These are phyloP conservation scores for Eucalyptus marginata DNA, from an alignment of 345 rosid species.

Conservation along the genomic window DNA sequence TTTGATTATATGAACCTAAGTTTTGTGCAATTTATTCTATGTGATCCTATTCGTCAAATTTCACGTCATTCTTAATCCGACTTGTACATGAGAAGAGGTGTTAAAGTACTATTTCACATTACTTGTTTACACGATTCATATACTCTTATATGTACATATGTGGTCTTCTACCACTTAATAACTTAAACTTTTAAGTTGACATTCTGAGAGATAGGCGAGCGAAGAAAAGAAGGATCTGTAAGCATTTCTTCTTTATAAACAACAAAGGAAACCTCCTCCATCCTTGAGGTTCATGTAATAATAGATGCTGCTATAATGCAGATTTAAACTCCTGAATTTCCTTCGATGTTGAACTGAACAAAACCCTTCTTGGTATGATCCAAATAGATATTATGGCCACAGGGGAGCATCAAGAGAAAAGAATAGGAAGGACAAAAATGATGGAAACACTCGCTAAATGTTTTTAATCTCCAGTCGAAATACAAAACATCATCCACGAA, in stretches of 20 bases:
- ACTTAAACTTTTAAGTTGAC: background rate
- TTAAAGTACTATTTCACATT: background rate
- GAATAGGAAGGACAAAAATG: background rate
- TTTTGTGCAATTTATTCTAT: rapidly evolving
- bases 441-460: background rate
- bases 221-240: background rate
- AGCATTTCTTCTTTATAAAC: background rate
- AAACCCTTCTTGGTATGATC: background rate
- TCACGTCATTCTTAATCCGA: rapidly evolving
- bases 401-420: background rate
- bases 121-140: background rate
- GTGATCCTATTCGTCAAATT: background rate
- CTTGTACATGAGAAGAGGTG: background rate
- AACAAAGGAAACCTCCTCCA: background rate
- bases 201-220: rapidly evolving
- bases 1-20: background rate
- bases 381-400: background rate
- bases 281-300: background rate
- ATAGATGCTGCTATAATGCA: background rate
- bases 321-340: background rate
- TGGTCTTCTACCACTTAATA: background rate
- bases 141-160: background rate
- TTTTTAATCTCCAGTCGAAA: background rate
- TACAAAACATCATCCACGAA: background rate
- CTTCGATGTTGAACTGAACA: background rate